These are phyloP conservation scores for Talaromyces nanjingensis DNA, from an alignment of 495 filamentous ascomycete genomes.

Conservation along the genomic window DNA sequence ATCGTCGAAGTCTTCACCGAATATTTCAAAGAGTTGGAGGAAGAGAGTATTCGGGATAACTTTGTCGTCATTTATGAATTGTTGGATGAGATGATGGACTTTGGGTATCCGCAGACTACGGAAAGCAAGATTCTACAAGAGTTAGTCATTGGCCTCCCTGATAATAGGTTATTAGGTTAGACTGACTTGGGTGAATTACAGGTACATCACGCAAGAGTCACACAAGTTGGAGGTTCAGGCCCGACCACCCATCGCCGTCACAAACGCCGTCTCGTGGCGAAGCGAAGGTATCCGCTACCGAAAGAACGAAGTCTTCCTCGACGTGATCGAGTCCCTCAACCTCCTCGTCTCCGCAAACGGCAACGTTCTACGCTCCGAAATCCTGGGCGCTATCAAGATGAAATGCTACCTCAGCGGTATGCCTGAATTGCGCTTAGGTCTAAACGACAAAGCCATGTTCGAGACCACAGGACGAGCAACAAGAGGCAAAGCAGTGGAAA, in stretches of 20 bases:
- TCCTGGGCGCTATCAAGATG: constrained; percentile 97
- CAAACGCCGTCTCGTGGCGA: constrained; percentile 96
- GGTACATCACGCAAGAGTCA: constrained; percentile 98
- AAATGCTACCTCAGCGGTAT: constrained; percentile 99
- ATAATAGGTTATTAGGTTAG: background rate
- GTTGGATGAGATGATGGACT: constrained; percentile 99
- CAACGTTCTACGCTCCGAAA: constrained; percentile 95
- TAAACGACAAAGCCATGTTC: constrained; percentile 99
- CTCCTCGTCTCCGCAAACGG: constrained; percentile 90
- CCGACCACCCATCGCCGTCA: constrained; percentile 98
- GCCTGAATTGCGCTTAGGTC: constrained; percentile 88
- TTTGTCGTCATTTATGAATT: constrained; percentile 99
- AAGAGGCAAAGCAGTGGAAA: constrained; percentile 95
- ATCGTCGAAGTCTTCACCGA: constrained; percentile 98
- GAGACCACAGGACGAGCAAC: constrained; percentile 94
- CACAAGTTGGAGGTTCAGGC: constrained; percentile 98
- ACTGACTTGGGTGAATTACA: constrained; percentile 17
- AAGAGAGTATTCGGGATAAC: constrained; percentile 98
- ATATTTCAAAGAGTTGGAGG: constrained; percentile 99
- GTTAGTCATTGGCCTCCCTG: constrained; percentile 27
- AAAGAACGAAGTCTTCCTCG: constrained; percentile 99
- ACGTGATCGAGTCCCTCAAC: constrained; percentile 96
- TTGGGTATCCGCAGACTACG: constrained; percentile 98
- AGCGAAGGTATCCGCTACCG: constrained; percentile 97
- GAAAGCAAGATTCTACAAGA: constrained; percentile 99